These are phyloP conservation scores for Yarrowia sp. DNA, from an alignment of 805 yeast genomes.

Conservation along the genomic window DNA sequence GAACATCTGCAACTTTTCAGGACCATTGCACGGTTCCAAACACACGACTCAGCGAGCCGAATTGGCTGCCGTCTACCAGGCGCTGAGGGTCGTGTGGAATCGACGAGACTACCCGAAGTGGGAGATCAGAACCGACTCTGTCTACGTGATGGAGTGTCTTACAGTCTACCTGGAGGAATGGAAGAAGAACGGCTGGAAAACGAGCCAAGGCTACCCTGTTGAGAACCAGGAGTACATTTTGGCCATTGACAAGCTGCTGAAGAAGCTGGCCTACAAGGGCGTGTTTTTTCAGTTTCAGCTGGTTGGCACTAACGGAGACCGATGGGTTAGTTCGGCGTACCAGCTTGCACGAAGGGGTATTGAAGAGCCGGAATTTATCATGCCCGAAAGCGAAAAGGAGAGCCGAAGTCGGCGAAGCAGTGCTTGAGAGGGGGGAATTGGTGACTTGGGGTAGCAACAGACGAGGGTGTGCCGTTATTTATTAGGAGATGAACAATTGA, in stretches of 20 bases:
- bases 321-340: conserved; percentile 5
- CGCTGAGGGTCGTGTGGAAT: conserved; percentile 54
- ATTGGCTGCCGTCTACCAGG: conserved; percentile 67
- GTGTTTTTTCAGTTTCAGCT: conserved; percentile 28
- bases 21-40: conserved; percentile 55
- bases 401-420: conserved; percentile 14
- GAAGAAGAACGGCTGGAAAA: conserved; percentile 63
- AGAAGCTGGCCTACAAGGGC: conserved; percentile 46
- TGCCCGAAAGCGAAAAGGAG: conserved; percentile 34
- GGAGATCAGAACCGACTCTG: conserved; percentile 71
- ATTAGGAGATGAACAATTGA: no score
- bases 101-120: conserved; percentile 48
- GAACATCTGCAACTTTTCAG: conserved; percentile 63
- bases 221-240: conserved; percentile 61
- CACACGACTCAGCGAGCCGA: conserved; percentile 88
- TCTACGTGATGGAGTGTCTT: conserved; percentile 64
- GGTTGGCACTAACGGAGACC: conserved; percentile 7
- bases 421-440: background rate
- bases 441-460: no score
- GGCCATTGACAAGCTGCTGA: conserved; percentile 50
- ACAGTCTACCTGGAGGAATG: conserved; percentile 65
- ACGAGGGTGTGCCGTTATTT: no score
- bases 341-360: conserved; percentile 14
- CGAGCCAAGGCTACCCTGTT: conserved; percentile 55
- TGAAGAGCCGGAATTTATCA: conserved; percentile 21